A percentile compares a stretch with the other conserved stretches of the same genome.
Conservation (phyloP, 352 stramenopile species). For the Globisporangium lucens region DNA sequence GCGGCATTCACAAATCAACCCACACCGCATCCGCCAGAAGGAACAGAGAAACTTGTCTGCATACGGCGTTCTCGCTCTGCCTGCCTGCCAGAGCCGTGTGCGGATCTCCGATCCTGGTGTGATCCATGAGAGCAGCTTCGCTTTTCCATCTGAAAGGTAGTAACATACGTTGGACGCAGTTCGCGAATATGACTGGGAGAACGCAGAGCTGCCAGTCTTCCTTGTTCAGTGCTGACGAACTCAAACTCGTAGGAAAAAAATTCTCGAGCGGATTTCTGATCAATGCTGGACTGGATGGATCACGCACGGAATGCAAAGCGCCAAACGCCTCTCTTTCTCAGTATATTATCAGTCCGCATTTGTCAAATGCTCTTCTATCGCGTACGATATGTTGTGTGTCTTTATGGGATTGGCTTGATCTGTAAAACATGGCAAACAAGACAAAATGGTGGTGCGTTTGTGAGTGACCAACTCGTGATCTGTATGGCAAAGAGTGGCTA, state of each 20-base stretch:
- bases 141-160: not conserved
- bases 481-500: not conserved
- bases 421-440: constrained; percentile 26
- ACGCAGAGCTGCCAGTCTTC: too few relatives aligned
- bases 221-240: not conserved
- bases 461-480: not conserved
- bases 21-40: not conserved
- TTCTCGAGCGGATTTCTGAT: not conserved
- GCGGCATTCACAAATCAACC: not conserved
- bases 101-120: not conserved
- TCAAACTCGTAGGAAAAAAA: not conserved
- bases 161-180: not conserved
- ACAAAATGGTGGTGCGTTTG: not conserved
- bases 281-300: not conserved
- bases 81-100: not conserved
- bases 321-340: not conserved
- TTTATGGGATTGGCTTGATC: constrained; percentile 93
- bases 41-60: not conserved
- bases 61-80: not conserved
- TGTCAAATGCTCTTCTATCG: not conserved
- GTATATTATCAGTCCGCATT: constrained; percentile 3
- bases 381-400: not conserved
- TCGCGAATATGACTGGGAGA: not conserved
- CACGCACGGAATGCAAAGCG: not conserved
- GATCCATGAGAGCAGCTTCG: not conserved